phyloP scores from a whole-genome alignment of 1,139 yeast species.

The Suhomyces guaymorum region DNA sequence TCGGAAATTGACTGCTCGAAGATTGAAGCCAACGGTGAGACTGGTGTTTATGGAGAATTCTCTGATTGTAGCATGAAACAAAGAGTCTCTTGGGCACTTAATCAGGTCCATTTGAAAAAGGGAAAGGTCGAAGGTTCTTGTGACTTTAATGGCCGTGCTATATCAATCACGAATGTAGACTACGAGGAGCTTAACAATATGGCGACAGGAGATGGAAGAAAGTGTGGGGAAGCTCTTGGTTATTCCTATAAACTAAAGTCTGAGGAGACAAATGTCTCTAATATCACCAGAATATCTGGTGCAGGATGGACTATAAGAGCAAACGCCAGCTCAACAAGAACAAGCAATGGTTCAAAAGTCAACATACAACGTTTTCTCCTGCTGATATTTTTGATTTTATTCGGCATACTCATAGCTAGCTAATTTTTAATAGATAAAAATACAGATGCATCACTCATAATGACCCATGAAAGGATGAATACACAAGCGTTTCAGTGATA shows the following conservation, averaged over 20 bases:
- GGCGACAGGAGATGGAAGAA: constrained; percentile 30
- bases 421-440: not conserved
- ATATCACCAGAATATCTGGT: too few relatives aligned
- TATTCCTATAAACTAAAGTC: not conserved
- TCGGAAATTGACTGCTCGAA: constrained; percentile 52
- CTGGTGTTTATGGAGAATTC: constrained; percentile 57
- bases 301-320: too few relatives aligned
- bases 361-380: too few relatives aligned
- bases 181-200: constrained; percentile 23
- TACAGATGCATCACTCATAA: constrained; percentile 7
- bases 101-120: constrained; percentile 42
- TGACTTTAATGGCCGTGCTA: constrained; percentile 41
- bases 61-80: constrained; percentile 56
- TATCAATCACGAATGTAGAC: constrained; percentile 29
- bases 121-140: constrained; percentile 32
- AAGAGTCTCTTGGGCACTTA: constrained; percentile 54
- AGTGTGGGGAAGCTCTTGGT: constrained; percentile 21
- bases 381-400: not conserved
- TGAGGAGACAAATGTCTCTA: too few relatives aligned
- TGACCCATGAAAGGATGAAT: not conserved
- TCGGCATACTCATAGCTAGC: not conserved
- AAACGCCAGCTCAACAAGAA: too few relatives aligned
- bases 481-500: not conserved
- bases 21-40: constrained; percentile 47
- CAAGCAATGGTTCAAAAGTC: too few relatives aligned